These are phyloP conservation scores for Abrus precatorius DNA, from an alignment of 306 rosid genomes.

Conservation along the genomic window DNA sequence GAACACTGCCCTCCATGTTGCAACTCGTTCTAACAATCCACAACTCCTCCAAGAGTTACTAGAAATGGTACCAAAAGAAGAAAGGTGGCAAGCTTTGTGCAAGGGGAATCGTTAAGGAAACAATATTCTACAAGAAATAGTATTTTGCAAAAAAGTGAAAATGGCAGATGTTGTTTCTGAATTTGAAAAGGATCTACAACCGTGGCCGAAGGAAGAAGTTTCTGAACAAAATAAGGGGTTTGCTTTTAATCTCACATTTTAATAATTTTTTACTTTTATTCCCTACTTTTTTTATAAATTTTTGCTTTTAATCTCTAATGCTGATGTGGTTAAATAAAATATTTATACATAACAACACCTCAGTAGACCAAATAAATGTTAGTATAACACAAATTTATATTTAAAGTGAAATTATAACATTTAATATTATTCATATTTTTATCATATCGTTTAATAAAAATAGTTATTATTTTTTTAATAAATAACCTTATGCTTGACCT, in stretches of 20 bases:
- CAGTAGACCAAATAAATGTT: too few relatives aligned
- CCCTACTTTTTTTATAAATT: too few relatives aligned
- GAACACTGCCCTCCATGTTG: slow-evolving; percentile 23
- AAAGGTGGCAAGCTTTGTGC: slow-evolving; percentile 1
- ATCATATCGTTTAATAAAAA: too few relatives aligned
- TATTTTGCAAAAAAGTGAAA: not conserved
- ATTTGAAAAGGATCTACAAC: not conserved
- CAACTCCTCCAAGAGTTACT: not conserved
- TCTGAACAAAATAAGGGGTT: not conserved
- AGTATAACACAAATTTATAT: too few relatives aligned
- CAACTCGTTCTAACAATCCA: not conserved
- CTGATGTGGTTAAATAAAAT: too few relatives aligned
- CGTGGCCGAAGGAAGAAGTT: not conserved
- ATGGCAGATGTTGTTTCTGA: slow-evolving; percentile 20
- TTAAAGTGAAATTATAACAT: too few relatives aligned
- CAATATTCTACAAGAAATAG: not conserved
- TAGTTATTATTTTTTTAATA: too few relatives aligned
- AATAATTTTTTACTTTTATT: too few relatives aligned
- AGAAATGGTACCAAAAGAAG: not conserved
- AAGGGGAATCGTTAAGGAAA: not conserved
- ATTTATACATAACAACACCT: too few relatives aligned
- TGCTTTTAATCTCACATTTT: too few relatives aligned
- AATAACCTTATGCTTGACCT: not conserved
- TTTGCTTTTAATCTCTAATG: too few relatives aligned
- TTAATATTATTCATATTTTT: too few relatives aligned